Conservation (phyloP, 2,329 filamentous ascomycete species). For the Chalaropsis thielavioides region DNA sequence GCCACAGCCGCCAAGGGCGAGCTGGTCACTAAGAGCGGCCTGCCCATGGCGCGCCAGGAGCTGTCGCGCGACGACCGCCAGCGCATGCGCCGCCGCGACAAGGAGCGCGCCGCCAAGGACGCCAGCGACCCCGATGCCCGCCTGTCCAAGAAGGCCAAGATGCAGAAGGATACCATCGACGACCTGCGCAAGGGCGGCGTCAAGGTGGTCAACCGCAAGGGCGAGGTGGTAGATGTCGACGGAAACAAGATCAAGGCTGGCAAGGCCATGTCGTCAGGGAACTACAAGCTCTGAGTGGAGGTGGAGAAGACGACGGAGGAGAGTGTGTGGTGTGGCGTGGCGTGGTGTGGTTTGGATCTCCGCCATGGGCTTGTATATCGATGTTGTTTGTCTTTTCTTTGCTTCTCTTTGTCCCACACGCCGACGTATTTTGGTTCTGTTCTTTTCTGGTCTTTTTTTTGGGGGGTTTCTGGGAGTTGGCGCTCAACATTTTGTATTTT, state of each 20-base stretch:
- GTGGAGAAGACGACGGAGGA: constrained; percentile 18
- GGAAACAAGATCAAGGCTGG: constrained; percentile 55
- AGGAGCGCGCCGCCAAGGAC: constrained; percentile 61
- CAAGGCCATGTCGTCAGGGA: constrained; percentile 38
- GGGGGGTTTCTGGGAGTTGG: constrained; percentile 6
- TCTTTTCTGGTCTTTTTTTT: constrained; percentile 3
- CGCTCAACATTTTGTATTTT: constrained; percentile 11
- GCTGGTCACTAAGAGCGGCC: constrained; percentile 60
- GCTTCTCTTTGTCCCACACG: background rate
- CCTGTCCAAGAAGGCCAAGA: constrained; percentile 23
- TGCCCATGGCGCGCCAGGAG: constrained; percentile 68
- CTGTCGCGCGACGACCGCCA: constrained; percentile 77
- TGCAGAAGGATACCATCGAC: constrained; percentile 41
- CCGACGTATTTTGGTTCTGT: background rate
- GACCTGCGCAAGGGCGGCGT: constrained; percentile 74
- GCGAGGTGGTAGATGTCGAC: constrained; percentile 68
- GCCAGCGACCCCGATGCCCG: constrained; percentile 32
- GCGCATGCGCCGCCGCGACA: constrained; percentile 61
- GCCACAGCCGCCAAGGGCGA: constrained; percentile 47
- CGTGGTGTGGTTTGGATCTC: background rate
- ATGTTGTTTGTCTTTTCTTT: background rate
- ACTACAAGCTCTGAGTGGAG: constrained; percentile 41
- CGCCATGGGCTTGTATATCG: background rate
- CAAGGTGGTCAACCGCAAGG: constrained; percentile 82
- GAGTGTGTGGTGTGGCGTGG: background rate